A percentile compares a stretch with the other conserved stretches of the same genome.
Evolutionary conservation across 371 early-diverging fungal species (phyloP).

Genomic region (Apophysomyces ossiformis): DNA sequence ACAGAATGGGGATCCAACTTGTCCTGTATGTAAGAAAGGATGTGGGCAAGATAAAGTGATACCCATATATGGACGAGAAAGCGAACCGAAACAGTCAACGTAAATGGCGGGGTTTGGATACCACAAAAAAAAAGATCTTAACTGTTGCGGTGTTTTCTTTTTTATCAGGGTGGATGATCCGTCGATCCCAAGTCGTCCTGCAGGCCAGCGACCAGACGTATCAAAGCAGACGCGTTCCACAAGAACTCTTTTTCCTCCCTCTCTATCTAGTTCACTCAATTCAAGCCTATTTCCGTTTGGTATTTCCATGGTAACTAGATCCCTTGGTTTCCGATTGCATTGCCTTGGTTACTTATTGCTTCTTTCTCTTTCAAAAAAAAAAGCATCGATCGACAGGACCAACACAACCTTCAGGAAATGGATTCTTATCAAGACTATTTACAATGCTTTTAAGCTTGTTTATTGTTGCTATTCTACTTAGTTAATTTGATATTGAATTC

Average conservation of each 20-base stretch:
- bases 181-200: slow-evolving; percentile 69
- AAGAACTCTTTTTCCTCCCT: slow-evolving; percentile 46
- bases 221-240: slow-evolving; percentile 50
- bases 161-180: slow-evolving; percentile 24
- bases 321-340: background rate
- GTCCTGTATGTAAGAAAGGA: slow-evolving; percentile 80
- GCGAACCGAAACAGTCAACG: slow-evolving; percentile 75
- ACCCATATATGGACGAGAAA: slow-evolving; percentile 77
- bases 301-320: slow-evolving; percentile 47
- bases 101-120: slow-evolving; percentile 18
- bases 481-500: background rate
- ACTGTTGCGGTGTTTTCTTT: background rate
- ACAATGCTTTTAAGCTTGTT: slow-evolving; percentile 11
- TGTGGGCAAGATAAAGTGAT: slow-evolving; percentile 79
- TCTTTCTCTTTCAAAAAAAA: background rate
- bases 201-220: slow-evolving; percentile 72
- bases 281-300: slow-evolving; percentile 65
- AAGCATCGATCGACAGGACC: slow-evolving; percentile 3
- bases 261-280: slow-evolving; percentile 47
- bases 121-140: background rate
- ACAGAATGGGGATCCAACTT: slow-evolving; percentile 38
- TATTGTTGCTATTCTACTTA: slow-evolving; percentile 13
- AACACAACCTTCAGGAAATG: background rate
- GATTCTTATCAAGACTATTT: slow-evolving; percentile 17
- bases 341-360: background rate